Base-by-base conservation (phyloP, 306 rosid genomes). In the Vachellia pachyceras region DNA sequence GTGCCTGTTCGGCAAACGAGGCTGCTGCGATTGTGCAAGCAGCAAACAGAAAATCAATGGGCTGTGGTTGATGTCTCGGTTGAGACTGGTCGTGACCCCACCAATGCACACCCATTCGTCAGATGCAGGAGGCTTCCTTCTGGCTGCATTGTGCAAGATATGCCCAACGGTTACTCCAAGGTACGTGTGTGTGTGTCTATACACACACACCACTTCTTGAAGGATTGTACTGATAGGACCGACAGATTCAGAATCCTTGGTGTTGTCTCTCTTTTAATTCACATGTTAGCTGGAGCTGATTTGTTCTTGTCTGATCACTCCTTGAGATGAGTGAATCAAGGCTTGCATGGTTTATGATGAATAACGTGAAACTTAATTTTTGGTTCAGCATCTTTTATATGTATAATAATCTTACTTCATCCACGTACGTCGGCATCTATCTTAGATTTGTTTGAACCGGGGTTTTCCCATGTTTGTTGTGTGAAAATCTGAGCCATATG, bases 121-220 rank as follows among this genome's bases (percentile, higher is more conserved):
- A 71, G 77, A 80, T 90, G 93, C 79, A 84, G 94, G 85, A 93
- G 92, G 85, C 97, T 93, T 82, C 99, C 99, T 52, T 95, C 99
- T 4, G 99, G 99, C 67, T 91, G 89, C 69, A 65, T 95, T 67
- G 90, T 95, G 82, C 96, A 93, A 75, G 99, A 95, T 83, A 86
- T 93, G 97, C 96, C 98, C 40, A 87, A 89, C 83, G 97, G 97
- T 71, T 89, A 82, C 90, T 93, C 99, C 80, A 93, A 93, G 94
- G 99, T 90, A 83, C 12, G 12, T 42, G 10, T 42, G 10, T 41
- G 7, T 41, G 2, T 12, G 9, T 42, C 12, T 29, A n/a, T n/a
- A n/a, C n/a, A n/a, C n/a, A n/a, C n/a, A 29, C 33, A 29, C 33
- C 33, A 29, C 33, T 29, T 29, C 33, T 29, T 29, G 33, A 29